A percentile compares a stretch with the other conserved stretches of the same genome.
phyloP scores from a whole-genome alignment of 2,329 filamentous ascomycete species.

The Exophiala oligosperma region DNA sequence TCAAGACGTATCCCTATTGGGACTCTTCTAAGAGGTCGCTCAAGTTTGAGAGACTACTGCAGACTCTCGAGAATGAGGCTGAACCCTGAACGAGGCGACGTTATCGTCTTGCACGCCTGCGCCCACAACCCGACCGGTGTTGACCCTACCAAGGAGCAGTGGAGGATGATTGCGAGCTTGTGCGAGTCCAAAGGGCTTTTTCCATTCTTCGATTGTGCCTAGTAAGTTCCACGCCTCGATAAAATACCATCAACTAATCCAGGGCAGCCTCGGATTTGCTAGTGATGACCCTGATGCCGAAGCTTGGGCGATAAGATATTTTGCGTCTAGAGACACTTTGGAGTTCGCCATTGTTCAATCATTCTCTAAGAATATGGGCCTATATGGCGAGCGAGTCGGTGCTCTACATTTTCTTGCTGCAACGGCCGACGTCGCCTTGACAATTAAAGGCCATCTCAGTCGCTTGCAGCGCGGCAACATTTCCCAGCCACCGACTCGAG shows the following conservation, averaged over 20 bases:
- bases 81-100: constrained; percentile 65
- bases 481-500: too few species aligned
- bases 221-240: constrained; percentile 56
- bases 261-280: too few species aligned
- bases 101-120: constrained; percentile 88
- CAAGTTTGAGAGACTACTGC: constrained; percentile 68
- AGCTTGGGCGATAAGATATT: too few species aligned
- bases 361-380: constrained; percentile 68
- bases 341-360: constrained; percentile 60
- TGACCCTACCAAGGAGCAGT: constrained; percentile 88
- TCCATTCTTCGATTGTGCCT: constrained; percentile 96
- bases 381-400: constrained; percentile 71
- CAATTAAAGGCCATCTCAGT: too few species aligned
- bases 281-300: too few species aligned
- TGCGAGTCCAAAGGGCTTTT: constrained; percentile 82
- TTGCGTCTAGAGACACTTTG: constrained; percentile 37
- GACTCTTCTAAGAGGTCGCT: too few species aligned
- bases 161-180: constrained; percentile 79
- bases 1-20: constrained; percentile 78
- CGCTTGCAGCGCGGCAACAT: neutral
- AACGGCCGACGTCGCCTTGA: constrained; percentile 14
- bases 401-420: neutral
- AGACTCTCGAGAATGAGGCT: constrained; percentile 75
- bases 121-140: constrained; percentile 98
- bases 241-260: too few species aligned